Evolutionary conservation across 352 stramenopile species (phyloP).

Genomic region (Phytophthora melonis): DNA sequence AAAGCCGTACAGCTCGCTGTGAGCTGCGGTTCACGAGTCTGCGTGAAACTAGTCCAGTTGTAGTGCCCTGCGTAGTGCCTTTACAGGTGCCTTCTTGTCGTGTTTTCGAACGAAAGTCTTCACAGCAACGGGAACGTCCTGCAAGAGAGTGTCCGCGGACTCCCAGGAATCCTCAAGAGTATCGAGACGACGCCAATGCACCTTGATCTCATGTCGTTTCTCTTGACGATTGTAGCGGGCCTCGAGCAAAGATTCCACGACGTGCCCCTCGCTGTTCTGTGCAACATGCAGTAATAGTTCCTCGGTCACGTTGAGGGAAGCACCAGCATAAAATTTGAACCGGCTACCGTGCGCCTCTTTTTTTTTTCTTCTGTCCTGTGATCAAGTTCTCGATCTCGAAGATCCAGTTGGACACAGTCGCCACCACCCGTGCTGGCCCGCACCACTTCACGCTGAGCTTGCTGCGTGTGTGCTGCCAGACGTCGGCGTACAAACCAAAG

Average conservation of each 20-base stretch:
- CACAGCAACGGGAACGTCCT: not conserved
- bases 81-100: not conserved
- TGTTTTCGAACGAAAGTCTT: not conserved
- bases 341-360: slow-evolving; percentile 2
- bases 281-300: slow-evolving; percentile 22
- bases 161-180: not conserved
- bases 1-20: too few relatives aligned
- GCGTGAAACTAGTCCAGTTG: not conserved
- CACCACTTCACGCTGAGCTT: not conserved
- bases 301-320: slow-evolving; percentile 4
- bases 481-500: not conserved
- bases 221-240: not conserved
- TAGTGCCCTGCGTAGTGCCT: not conserved
- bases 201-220: not conserved
- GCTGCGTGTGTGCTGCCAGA: not conserved
- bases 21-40: too few relatives aligned
- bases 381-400: not conserved
- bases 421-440: not conserved
- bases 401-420: not conserved
- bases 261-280: slow-evolving; percentile 19
- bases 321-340: slow-evolving; percentile 30
- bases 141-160: not conserved
- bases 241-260: not conserved
- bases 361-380: not conserved
- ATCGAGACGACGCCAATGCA: not conserved